Conservation (phyloP, 257 asterid species). For the Galeopsis tetrahit region DNA sequence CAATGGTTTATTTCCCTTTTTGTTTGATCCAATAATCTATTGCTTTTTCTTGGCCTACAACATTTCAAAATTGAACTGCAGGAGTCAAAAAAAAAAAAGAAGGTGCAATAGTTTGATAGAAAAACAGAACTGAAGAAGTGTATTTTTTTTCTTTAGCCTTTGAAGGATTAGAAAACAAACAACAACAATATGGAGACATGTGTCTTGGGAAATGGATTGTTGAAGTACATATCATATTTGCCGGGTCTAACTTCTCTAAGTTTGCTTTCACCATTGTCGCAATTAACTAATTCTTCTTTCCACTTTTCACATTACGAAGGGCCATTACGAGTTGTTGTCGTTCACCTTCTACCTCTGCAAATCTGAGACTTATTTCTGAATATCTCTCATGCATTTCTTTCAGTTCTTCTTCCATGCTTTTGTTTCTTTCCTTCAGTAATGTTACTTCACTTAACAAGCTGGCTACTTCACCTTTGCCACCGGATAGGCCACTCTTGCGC, state of each 20-base stretch:
- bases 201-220: conserved; percentile 31
- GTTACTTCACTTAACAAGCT: conserved; percentile 58
- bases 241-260: conserved; percentile 33
- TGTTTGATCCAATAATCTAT: conserved; percentile 13
- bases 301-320: conserved; percentile 74
- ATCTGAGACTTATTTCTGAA: conserved; percentile 93
- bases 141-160: conserved; percentile 27
- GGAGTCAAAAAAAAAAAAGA: conserved; percentile 22
- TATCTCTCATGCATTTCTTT: conserved; percentile 91
- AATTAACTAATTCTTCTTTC: conserved; percentile 59
- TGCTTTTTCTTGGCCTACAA: conserved; percentile 23
- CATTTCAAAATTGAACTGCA: conserved; percentile 29
- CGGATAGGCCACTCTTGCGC: conserved; percentile 41
- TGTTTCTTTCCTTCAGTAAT: conserved; percentile 70
- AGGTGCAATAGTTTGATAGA: conserved; percentile 20
- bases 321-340: conserved; percentile 96
- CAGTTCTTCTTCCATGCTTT: conserved; percentile 70
- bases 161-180: conserved; percentile 32
- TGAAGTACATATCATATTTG: conserved; percentile 42
- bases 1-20: conserved; percentile 5
- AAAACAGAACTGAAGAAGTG: conserved; percentile 26
- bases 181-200: conserved; percentile 29
- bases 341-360: conserved; percentile 99
- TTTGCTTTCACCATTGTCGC: conserved; percentile 30
- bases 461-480: conserved; percentile 45